Evolutionary conservation across 2,329 filamentous ascomycete genomes (phyloP).

Genomic region (Trichoderma sp.): DNA sequence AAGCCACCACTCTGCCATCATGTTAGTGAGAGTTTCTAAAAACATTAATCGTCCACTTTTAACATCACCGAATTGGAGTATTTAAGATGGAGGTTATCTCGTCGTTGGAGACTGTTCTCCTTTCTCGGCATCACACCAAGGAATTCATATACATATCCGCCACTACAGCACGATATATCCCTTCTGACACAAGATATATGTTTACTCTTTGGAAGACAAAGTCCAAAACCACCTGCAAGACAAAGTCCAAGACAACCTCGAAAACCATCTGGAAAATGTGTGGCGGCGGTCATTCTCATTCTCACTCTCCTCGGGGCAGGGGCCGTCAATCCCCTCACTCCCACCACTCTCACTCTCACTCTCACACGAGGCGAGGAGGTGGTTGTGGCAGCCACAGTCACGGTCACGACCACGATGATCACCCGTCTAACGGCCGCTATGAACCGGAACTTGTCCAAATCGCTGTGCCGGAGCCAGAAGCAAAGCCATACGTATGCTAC

Average conservation of each 20-base stretch:
- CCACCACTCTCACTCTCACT: neutral
- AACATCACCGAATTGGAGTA: neutral
- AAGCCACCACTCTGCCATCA: neutral
- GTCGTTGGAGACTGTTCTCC: neutral
- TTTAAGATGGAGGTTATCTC: neutral
- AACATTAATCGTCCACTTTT: neutral
- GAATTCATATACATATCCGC: neutral
- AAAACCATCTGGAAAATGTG: neutral
- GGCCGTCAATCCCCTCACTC: neutral
- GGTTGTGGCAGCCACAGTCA: neutral
- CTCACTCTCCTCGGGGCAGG: neutral
- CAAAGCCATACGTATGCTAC: neutral
- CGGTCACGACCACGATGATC: neutral
- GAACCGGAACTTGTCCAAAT: neutral
- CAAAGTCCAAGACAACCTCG: neutral
- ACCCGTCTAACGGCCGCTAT: neutral
- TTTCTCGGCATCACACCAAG: neutral
- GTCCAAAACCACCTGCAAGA: neutral
- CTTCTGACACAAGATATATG: neutral
- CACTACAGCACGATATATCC: neutral
- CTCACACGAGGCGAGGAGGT: neutral
- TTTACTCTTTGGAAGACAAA: neutral
- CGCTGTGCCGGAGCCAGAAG: neutral
- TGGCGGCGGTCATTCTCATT: neutral
- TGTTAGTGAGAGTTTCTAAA: neutral